Percentiles rank a stretch among this genome's conserved stretches.
Evolutionary conservation across 1,284 basidiomycete species (phyloP).

Genomic region (Ceratobasidium papillatum): DNA sequence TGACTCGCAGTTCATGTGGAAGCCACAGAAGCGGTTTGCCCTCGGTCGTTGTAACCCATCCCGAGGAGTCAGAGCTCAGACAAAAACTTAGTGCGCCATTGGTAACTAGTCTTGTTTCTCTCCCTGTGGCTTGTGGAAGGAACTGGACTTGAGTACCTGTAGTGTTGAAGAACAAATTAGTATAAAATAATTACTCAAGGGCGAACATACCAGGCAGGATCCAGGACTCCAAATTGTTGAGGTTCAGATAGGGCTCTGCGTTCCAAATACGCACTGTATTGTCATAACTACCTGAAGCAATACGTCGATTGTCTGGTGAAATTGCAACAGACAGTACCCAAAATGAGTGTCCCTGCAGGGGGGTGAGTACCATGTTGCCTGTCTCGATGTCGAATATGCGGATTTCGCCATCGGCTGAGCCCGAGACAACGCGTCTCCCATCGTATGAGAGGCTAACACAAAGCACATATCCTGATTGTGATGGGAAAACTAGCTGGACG

Average conservation of each 20-base stretch:
- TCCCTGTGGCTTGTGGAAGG: not conserved
- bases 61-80: not conserved
- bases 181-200: not conserved
- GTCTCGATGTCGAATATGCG: slow-evolving; percentile 19
- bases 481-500: too few species aligned
- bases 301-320: slow-evolving; percentile 36
- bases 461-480: not conserved
- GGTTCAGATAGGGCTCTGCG: too few species aligned
- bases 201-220: not conserved
- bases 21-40: not conserved
- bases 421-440: slow-evolving; percentile 10
- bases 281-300: slow-evolving; percentile 36
- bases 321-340: slow-evolving; percentile 38
- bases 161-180: not conserved
- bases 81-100: too few species aligned
- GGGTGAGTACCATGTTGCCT: not conserved
- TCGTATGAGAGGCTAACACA: not conserved
- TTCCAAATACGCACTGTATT: slow-evolving; percentile 40
- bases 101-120: too few species aligned
- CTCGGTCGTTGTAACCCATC: not conserved
- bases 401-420: slow-evolving; percentile 25
- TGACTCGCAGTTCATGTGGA: not conserved
- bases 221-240: too few species aligned
- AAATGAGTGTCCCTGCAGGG: not conserved
- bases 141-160: not conserved